Base-by-base conservation (phyloP, 805 yeast genomes). In the Lipomyces starkeyi region DNA sequence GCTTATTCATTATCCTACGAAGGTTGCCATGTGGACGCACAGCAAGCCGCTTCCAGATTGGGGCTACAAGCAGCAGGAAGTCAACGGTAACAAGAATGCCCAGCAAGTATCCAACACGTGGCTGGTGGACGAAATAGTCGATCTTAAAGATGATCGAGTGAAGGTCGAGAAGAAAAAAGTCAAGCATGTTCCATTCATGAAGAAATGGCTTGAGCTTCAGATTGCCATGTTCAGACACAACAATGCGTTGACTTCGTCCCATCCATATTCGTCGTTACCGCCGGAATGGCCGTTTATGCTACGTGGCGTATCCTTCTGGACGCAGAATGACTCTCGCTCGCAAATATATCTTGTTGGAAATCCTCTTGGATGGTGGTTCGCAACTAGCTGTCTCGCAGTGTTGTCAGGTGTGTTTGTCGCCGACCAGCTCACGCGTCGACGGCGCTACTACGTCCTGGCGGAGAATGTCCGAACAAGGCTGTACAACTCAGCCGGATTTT, bases 241-340 rank as follows among this genome's bases (percentile, higher is more conserved):
- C 81, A 95, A 94, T 81, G 88, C 89, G 73, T 83, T 95, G 72
- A 84, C 93, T 1, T 84, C 93, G 17, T 92, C 91, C 32, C 99
- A 95, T 80, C 99, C 99, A 58, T 95, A 91, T 82, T 97, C 98
- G 9, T 92, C 98, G 3, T 88, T 87, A 70, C 99, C 99, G 2
- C 85, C 87, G 71, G 81, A 89, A 7, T 95, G 99, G 99, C 99
- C 99, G 22, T 83, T 91, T 70, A 85, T 95, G 64, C 78, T 89
- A 64, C 86, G 91, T 17, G 99, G 99, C 73, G 98, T 95, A 53
- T 92, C 98, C 0, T 95, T 94, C 83, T 95, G 98, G 98, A 93
- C 96, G 57, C 87, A 90, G 68, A 82, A 83, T 63, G 87, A 84
- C 7, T 75, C 79, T 63, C 85, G 83, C 70, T 82, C 83, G 74